Evolutionary conservation across 2,329 filamentous ascomycete species (phyloP).

Genomic region (Sporothrix euskadiensis): DNA sequence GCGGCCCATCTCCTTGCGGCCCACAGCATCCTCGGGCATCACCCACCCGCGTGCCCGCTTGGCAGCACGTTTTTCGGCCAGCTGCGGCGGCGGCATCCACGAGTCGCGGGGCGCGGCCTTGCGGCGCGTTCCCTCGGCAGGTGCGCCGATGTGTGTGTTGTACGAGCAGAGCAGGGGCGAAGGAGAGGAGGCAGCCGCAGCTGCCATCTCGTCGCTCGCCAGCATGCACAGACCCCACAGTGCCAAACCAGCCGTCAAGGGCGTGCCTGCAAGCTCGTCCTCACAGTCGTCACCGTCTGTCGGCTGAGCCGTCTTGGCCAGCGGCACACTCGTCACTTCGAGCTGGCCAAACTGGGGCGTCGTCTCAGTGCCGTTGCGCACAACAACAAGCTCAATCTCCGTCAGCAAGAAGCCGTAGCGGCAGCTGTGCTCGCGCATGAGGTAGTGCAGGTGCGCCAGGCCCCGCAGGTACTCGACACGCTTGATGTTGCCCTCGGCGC

Average conservation of each 20-base stretch:
- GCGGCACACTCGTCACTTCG: constrained; percentile 67
- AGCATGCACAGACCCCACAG: constrained; percentile 71
- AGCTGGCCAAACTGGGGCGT: constrained; percentile 86
- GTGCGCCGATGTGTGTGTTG: constrained; percentile 72
- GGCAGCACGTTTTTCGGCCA: constrained; percentile 73
- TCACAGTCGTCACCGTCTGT: constrained; percentile 37
- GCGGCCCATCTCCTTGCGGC: constrained; percentile 70
- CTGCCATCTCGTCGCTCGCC: constrained; percentile 39
- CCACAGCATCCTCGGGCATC: constrained; percentile 70
- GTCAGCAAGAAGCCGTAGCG: constrained; percentile 96
- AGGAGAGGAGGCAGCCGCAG: constrained; percentile 43
- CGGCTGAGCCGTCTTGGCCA: constrained; percentile 44
- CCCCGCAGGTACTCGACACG: constrained; percentile 87
- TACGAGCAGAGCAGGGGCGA: constrained; percentile 45
- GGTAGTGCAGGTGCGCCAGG: constrained; percentile 80
- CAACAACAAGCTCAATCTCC: constrained; percentile 90
- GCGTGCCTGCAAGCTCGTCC: constrained; percentile 40
- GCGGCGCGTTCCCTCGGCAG: constrained; percentile 69
- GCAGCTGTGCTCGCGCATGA: constrained; percentile 90
- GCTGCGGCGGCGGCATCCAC: constrained; percentile 74
- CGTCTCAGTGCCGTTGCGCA: constrained; percentile 71
- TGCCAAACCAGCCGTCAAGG: constrained; percentile 70
- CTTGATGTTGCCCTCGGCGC: constrained; percentile 78
- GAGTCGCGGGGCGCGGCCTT: constrained; percentile 68
- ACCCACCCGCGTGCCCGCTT: constrained; percentile 75